Base-by-base conservation (phyloP, 225 moss, liverwort and hornwort species). In the Ulota crispa region DNA sequence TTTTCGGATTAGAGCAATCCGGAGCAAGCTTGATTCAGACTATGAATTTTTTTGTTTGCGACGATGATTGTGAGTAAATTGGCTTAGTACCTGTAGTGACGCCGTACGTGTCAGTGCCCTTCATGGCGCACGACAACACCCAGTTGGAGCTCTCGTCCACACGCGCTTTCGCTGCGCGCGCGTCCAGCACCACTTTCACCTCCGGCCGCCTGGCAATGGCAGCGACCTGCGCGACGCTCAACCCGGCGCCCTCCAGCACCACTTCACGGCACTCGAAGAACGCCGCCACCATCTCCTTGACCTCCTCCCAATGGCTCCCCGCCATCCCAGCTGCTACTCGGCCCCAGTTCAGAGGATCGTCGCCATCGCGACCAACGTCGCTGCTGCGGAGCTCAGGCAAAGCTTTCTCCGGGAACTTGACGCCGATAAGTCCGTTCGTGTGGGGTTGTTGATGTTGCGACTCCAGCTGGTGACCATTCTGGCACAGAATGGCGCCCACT, bases 111-210 rank as follows among this genome's bases (percentile, higher is more conserved):
- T 90, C 90, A 0, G 90, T 90, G 50, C 88, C 90, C 41, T 62
- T 88, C 86, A 82, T 84, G 54, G 86, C 72, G 53, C 87, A 88
- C 5, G 87, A 86, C 65, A 90, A 18, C 19, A 90, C 90, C 90
- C 90, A 90, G 83, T 90, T 61, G 53, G 88, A 90, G 73, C 90
- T 88, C 16, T 88, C 87, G 64, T 90, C 90, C 0, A 90, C 90
- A 43, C 90, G 84, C 2, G 81, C 86, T 54, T 88, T 90, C 1
- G 90, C 87, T 0, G 64, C 72, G 60, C 73, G 31, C 6, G 73
- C 84, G 59, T 90, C 79, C 52, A 90, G 82, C 52, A 77, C 65
- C 34, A 90, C 90, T 59, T 88, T 79, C 64, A 90, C 90, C 20
- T 90, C 79, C 2, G 90, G 87, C 52, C 90, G 76, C 59, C 90